Base-by-base conservation (phyloP, 148 eudicot species). In the Fallopia convolvulus region DNA sequence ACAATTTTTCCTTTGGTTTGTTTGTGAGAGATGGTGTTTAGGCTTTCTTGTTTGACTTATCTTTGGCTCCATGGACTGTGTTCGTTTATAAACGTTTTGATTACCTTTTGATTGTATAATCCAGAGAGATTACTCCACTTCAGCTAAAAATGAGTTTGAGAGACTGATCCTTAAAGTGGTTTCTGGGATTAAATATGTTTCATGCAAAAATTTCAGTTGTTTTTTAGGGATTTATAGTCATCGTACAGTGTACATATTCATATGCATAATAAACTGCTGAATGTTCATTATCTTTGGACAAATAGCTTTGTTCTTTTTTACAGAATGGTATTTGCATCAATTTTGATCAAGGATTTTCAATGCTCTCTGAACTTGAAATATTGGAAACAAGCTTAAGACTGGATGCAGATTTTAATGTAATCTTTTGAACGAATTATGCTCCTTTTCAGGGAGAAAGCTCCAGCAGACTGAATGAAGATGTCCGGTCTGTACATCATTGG, bases 401-500 rank as follows among this genome's bases (percentile, higher is more conserved):
- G 47, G 47, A 44, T 44, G 47, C 47, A 44, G 47, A 44, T 44
- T 44, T 44, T 6, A 52, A 17, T 17, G 20, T 14, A 52, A 14
- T 14, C 20, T 52, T 52, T 52, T 52, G 20, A 66, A 15, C 9
- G 33, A 66, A 66, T 66, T 26, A 9, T 61, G 70, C 6, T 61
- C 70, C 42, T 39, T 68, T 33, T 33, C 72, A 68, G 72, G 72
- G 7, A 68, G 46, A 68, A 68, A 36, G 46, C 39, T 68, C 46
- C 2, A 36, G 72, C 46, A 15, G 44, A 68, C 20, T 33, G 72
- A 68, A 68, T 68, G 44, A 33, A 68, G 46, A 85, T 82, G 74
- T 79, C 32, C 71, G 77, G 53, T 76, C 76, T 74, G 83, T 36
- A 36, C 81, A 85, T 77, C 86, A 90, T 21, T 89, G 90, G 94